A percentile compares a stretch with the other conserved stretches of the same genome.
Evolutionary conservation across 345 rosid genomes (phyloP).

Genomic region (Syzygium oleosum): DNA sequence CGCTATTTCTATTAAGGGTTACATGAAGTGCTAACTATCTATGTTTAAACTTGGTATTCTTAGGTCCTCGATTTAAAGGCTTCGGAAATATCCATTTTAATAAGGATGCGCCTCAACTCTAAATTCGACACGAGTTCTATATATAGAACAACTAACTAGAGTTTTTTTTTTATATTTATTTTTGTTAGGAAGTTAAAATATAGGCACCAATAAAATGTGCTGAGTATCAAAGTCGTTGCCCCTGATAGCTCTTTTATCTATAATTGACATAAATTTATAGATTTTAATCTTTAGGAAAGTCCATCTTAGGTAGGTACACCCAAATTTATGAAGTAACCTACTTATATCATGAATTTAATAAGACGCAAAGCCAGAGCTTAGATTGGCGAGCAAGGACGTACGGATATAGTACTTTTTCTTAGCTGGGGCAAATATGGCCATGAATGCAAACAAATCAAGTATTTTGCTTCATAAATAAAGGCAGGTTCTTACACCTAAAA

Average conservation of each 20-base stretch:
- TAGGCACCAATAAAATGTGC: neutral
- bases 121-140: neutral
- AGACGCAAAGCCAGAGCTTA: neutral
- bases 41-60: neutral
- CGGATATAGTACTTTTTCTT: neutral
- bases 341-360: neutral
- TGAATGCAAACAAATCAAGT: neutral
- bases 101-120: neutral
- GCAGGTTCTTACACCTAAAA: neutral
- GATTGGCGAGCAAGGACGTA: neutral
- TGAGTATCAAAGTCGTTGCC: neutral
- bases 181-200: neutral
- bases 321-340: neutral
- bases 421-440: neutral
- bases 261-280: neutral
- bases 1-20: neutral
- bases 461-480: neutral
- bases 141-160: neutral
- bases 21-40: neutral
- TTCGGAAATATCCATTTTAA: neutral
- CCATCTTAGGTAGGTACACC: neutral
- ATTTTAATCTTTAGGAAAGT: neutral
- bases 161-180: neutral
- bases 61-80: neutral
- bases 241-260: neutral